phyloP scores from a whole-genome alignment of 176 grass and related monocot species.

The Lolium rigidum region DNA sequence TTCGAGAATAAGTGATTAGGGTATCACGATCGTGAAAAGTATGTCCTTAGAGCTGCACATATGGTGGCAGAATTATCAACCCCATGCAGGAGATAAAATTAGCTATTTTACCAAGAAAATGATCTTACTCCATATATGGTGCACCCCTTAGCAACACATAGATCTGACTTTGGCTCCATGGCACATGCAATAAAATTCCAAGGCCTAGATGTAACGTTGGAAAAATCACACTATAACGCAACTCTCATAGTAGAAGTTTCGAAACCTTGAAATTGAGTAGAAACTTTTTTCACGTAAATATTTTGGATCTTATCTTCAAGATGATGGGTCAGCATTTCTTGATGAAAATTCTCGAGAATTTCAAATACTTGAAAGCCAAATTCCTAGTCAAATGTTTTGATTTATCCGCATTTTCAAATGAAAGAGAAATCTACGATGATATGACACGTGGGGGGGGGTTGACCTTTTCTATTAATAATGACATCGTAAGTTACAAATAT shows the following conservation, averaged over 20 bases:
- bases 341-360: not conserved
- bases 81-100: too few species aligned
- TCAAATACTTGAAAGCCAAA: not conserved
- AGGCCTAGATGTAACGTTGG: not conserved
- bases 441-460: not conserved
- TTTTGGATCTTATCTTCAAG: not conserved
- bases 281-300: not conserved
- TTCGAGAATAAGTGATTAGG: not conserved
- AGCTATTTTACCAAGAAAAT: too few species aligned
- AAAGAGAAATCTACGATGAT: not conserved
- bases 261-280: not conserved
- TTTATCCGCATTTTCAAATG: not conserved
- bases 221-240: not conserved
- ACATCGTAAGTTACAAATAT: not conserved
- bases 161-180: not conserved
- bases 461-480: not conserved
- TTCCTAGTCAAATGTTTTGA: not conserved
- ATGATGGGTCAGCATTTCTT: rapidly evolving
- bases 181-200: not conserved
- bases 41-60: too few species aligned
- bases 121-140: too few species aligned
- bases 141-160: not conserved
- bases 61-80: too few species aligned
- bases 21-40: too few species aligned
- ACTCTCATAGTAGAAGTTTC: not conserved